phyloP scores from a whole-genome alignment of 306 rosid species.

The Arachis hypogaea region DNA sequence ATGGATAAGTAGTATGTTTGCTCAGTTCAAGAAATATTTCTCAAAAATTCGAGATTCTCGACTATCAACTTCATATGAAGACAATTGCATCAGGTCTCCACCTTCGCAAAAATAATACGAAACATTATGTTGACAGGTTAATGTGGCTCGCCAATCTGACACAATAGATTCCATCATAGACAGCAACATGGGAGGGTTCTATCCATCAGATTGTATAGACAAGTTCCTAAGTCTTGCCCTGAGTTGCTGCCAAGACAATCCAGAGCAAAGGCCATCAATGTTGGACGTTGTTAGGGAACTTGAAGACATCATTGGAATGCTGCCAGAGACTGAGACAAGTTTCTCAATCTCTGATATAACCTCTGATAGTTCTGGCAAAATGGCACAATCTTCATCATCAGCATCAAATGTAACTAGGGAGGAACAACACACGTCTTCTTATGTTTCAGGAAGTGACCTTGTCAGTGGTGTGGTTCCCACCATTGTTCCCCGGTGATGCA shows the following conservation, averaged over 20 bases:
- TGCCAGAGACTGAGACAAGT: constrained; percentile 55
- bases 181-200: constrained; percentile 53
- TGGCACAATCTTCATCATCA: constrained; percentile 42
- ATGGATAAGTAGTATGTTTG: no score
- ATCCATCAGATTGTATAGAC: constrained; percentile 58
- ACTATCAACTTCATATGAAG: no score
- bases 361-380: constrained; percentile 41
- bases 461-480: constrained; percentile 62
- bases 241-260: constrained; percentile 66
- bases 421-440: constrained; percentile 44
- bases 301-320: constrained; percentile 55
- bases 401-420: constrained; percentile 40
- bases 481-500: constrained; percentile 57
- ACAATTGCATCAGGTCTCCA: no score
- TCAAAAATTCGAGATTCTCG: no score
- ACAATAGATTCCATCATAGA: constrained; percentile 56
- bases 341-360: constrained; percentile 54
- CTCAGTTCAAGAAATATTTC: no score
- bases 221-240: constrained; percentile 62
- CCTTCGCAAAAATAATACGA: no score
- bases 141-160: constrained; percentile 56
- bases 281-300: constrained; percentile 73
- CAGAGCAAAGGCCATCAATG: constrained; percentile 67
- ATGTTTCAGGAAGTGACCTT: constrained; percentile 61
- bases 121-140: constrained; percentile 53